A percentile compares a stretch with the other conserved stretches of the same genome.
These are phyloP conservation scores for Penicillium sp. DNA, from an alignment of 2,329 filamentous ascomycete genomes.

Conservation along the genomic window DNA sequence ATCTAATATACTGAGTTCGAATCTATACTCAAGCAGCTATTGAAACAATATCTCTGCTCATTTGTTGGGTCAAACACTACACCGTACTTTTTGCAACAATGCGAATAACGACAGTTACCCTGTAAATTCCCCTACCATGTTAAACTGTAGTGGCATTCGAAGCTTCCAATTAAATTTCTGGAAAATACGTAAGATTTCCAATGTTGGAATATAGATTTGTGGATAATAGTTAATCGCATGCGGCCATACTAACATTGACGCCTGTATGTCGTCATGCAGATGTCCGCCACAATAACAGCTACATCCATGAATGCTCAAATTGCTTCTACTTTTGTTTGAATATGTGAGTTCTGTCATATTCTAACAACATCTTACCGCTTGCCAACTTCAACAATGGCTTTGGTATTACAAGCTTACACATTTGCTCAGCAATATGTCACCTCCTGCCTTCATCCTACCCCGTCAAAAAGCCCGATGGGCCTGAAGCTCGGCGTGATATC, in stretches of 20 bases:
- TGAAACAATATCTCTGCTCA: background rate
- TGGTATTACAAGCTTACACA: conserved; percentile 21
- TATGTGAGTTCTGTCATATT: background rate
- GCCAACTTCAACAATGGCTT: conserved; percentile 18
- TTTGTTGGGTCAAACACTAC: too few relatives aligned
- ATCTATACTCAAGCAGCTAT: background rate
- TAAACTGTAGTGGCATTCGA: too few relatives aligned
- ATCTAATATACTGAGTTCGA: background rate
- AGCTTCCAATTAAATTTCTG: too few relatives aligned
- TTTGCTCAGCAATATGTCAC: conserved; percentile 23
- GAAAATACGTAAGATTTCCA: too few relatives aligned
- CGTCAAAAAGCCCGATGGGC: conserved; percentile 20
- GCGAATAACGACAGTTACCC: too few relatives aligned
- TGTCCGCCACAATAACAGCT: background rate
- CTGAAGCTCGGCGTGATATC: conserved; percentile 24
- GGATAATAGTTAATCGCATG: background rate
- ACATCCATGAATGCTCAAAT: background rate
- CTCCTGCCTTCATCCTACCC: conserved; percentile 20
- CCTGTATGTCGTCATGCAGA: conserved; percentile 6
- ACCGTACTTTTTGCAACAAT: too few relatives aligned
- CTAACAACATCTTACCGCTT: background rate
- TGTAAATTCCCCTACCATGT: too few relatives aligned
- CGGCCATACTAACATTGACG: background rate
- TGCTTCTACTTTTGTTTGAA: background rate
- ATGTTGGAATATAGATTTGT: too few relatives aligned